Conservation (phyloP, 352 stramenopile genomes). For the Globisporangium paroecandrum region DNA sequence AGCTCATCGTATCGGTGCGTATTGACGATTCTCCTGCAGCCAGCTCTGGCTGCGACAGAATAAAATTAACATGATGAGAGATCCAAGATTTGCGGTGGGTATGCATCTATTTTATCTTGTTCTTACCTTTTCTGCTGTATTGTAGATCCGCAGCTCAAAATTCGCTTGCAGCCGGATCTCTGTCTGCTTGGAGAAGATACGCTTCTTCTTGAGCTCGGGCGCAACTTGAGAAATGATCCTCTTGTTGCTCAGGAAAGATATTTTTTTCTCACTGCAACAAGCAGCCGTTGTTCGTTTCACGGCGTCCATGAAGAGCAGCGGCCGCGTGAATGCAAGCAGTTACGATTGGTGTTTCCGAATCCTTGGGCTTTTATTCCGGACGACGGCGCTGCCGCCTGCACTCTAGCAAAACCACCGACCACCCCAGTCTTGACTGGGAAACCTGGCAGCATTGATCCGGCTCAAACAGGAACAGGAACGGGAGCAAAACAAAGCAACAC, state of each 20-base stretch:
- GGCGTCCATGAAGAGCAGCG: conserved; percentile 6
- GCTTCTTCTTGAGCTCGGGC: conserved; percentile 6
- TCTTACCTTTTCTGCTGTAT: conserved; percentile 2
- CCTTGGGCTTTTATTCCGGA: neutral
- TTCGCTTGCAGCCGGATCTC: neutral
- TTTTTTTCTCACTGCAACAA: conserved; percentile 16
- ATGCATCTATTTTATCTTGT: neutral
- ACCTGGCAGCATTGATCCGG: neutral
- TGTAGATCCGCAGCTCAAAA: neutral
- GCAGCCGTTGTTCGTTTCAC: conserved; percentile 19
- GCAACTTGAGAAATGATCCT: conserved; percentile 46
- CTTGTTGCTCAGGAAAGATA: conserved; percentile 30
- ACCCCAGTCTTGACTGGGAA: neutral
- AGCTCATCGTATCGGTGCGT: conserved; percentile 5
- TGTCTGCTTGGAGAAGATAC: conserved; percentile 5
- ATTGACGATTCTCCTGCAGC: neutral
- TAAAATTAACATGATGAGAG: conserved; percentile 1
- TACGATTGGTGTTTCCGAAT: conserved; percentile 6
- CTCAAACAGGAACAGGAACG: too few species aligned
- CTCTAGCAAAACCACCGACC: conserved; percentile 3
- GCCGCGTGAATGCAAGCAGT: conserved; percentile 8
- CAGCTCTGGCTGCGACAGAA: neutral
- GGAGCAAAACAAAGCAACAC: neutral
- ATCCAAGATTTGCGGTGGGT: neutral
- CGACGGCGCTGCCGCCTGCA: neutral